phyloP scores from a whole-genome alignment of 257 asterid genomes.

The Solanum dulcamara region DNA sequence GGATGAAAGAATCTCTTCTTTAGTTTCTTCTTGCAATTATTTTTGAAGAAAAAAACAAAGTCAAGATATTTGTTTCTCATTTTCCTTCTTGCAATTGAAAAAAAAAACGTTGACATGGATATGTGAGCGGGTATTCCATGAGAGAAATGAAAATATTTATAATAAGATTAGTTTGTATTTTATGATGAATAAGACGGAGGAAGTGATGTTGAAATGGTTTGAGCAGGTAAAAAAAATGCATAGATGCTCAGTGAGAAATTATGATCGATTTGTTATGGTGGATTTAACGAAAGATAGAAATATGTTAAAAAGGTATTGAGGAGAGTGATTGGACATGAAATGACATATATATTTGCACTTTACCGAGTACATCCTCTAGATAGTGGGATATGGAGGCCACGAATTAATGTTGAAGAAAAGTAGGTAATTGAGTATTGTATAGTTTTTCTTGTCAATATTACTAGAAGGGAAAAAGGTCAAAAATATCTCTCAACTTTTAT shows the following conservation, averaged over 20 bases:
- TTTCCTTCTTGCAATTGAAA: not conserved
- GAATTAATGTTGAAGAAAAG: too few species aligned
- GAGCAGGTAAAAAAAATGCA: not conserved
- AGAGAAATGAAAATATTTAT: not conserved
- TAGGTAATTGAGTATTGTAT: too few species aligned
- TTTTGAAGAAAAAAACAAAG: not conserved
- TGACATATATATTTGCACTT: not conserved
- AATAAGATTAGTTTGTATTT: not conserved
- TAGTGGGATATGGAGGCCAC: too few species aligned
- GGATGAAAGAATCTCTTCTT: not conserved
- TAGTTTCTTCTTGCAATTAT: not conserved
- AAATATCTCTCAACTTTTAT: too few species aligned
- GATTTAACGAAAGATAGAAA: not conserved
- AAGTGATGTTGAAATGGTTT: not conserved
- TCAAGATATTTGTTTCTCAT: not conserved
- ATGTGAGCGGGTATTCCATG: not conserved
- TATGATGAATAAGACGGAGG: too few species aligned
- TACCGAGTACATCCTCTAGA: too few species aligned
- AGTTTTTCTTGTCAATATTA: too few species aligned
- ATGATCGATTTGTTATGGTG: too few species aligned
- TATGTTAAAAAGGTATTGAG: too few species aligned
- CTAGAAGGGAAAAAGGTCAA: too few species aligned
- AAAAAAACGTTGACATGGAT: not conserved
- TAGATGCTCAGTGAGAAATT: not conserved
- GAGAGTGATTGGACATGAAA: not conserved